Evolutionary conservation across 2,329 filamentous ascomycete species (phyloP).

Genomic region (Teratosphaeria nubilosa): DNA sequence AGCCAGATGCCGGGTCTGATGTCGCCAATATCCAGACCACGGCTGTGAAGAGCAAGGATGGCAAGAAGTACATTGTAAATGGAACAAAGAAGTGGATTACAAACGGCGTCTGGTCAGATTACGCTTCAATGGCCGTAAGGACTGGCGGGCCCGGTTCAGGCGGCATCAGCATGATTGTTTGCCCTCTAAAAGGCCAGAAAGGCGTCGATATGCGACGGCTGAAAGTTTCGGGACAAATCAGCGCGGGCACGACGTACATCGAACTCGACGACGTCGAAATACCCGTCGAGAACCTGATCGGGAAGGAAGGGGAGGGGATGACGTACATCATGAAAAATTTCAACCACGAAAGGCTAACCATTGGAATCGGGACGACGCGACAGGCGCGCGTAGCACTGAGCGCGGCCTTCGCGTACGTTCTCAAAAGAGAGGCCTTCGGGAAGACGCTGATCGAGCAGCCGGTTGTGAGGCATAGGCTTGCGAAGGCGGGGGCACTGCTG

Average conservation of each 20-base stretch:
- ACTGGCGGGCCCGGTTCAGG: conserved; percentile 55
- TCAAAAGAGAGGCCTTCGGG: conserved; percentile 58
- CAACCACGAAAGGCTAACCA: conserved; percentile 64
- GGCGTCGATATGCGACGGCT: conserved; percentile 60
- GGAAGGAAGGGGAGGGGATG: conserved; percentile 61
- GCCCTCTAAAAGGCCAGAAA: conserved; percentile 56
- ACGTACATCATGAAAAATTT: conserved; percentile 52
- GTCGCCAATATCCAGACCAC: conserved; percentile 73
- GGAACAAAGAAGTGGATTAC: conserved; percentile 78
- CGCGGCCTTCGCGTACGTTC: conserved; percentile 51
- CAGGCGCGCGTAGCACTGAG: conserved; percentile 51
- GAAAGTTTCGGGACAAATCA: conserved; percentile 55
- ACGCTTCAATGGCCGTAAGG: conserved; percentile 60
- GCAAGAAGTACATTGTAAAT: conserved; percentile 60
- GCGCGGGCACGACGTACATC: conserved; percentile 63
- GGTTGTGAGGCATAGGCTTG: conserved; percentile 62
- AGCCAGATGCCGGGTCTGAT: conserved; percentile 63
- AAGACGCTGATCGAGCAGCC: conserved; percentile 63
- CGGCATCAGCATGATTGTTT: conserved; percentile 58
- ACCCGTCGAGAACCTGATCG: conserved; percentile 59
- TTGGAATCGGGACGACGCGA: conserved; percentile 54
- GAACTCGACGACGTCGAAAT: conserved; percentile 67
- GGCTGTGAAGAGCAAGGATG: conserved; percentile 63
- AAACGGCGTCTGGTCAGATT: conserved; percentile 61
- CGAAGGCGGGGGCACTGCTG: conserved; percentile 57